Evolutionary conservation across 2,329 filamentous ascomycete genomes (phyloP), one percentile per base, ranked within the genome.

Genomic region (Stachybotrys elegans): DNA sequence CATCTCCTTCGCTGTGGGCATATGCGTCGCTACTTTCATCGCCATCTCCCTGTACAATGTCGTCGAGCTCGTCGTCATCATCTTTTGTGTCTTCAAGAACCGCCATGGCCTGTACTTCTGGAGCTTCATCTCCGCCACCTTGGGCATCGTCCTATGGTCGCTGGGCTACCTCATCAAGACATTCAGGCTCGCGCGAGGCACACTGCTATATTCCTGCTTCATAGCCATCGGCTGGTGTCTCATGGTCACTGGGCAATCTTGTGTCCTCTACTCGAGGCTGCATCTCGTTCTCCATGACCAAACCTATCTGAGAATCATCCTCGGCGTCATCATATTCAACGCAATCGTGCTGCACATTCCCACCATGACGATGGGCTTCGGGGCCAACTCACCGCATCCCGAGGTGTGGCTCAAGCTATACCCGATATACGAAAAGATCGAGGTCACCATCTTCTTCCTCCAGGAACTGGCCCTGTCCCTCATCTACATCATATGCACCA

Each of bases 211-310:
- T 23, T 39, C 36, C 12, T 14, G 12, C 11, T 39, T 23, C 8
- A 23, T 39, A 19, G 36, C 36, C 17, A 48, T 47, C 1, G 56
- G 55, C 13, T 61, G 59, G 59, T 50, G 55, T 4, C 50, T 45
- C 3, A 79, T 83, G 75, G 71, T 83, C 1, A 79, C 77, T 4
- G 79, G 79, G 1, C 77, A 82, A 53, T 73, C 73, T 0, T 51
- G 82, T 7, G 79, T 84, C 2, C 64, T 84, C 2, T 84, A 79
- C 62, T 83, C 78, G 3, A 72, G 80, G 3, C 68, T 84, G 1
- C 78, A 83, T 53, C 66, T 84, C 4, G 69, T 84, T 13, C 63
- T 78, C 4, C 69, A 69, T 16, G 73, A 78, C 66, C 42, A 68
- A 5, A 59, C 60, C 3, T 58, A 72, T 8, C 64, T 82, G 1